Base-by-base conservation (phyloP, 306 rosid species). In the Parietaria judaica region DNA sequence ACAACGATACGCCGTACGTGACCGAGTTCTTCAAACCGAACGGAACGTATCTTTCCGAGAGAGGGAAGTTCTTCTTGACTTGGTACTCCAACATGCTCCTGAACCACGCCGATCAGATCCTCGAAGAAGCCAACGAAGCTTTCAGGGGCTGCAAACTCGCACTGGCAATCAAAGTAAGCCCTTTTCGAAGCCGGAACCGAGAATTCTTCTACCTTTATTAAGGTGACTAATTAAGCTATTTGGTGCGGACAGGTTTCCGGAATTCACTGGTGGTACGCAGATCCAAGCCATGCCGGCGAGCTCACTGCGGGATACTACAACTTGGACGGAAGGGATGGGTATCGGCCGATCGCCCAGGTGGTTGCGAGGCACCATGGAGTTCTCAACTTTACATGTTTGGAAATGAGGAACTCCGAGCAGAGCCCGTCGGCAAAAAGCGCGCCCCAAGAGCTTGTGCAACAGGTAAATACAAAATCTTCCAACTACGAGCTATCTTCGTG, bases 261-360 rank as follows among this genome's bases (percentile, higher is more conserved):
- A 81, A 92, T 92, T 65, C 96, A 92, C 77, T 92, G 98, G 98
- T 88, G 95, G 96, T 92, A 86, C 55, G 72, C 68, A 54, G 58
- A 82, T 14, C 88, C 83, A 41, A 79, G 45, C 66, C 98, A 92
- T 67, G 98, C 96, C 4, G 88, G 88, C 14, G 95, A 92, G 74
- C 88, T 92, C 44, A 86, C 96, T 16, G 74, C 96, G 17, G 96
- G 96, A 72, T 92, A 86, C 70, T 92, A 92, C 76, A 92, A 92
- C 67, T 41, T 92, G 72, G 50, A 71, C 38, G 74, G 73, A 37
- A 80, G 98, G 76, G 98, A 92, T 63, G 94, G 96, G 56, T 92
- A 92, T 73, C 81, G 88, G 59, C 95, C 94, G 45, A 82, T 88
- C 70, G 94, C 96, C 60, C 79, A 82, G 80, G 80, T 86, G 85